Conservation (phyloP, 306 rosid species). For the Corylus avellana region DNA sequence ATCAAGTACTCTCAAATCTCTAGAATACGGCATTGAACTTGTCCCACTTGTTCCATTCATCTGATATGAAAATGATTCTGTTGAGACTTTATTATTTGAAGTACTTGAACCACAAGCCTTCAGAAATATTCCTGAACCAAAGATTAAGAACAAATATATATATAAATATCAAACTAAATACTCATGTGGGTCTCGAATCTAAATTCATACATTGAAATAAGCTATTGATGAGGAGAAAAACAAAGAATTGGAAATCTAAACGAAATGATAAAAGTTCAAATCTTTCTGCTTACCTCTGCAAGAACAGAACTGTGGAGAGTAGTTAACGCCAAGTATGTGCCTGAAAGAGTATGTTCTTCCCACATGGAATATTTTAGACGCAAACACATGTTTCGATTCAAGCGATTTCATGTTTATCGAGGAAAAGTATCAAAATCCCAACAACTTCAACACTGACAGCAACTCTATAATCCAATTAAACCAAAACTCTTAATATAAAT, state of each 20-base stretch:
- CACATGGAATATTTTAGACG: conserved; percentile 42
- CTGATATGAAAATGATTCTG: conserved; percentile 35
- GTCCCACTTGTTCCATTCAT: conserved; percentile 60
- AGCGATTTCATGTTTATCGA: conserved; percentile 61
- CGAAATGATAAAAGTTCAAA: background rate
- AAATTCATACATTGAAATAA: background rate
- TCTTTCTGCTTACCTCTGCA: conserved; percentile 48
- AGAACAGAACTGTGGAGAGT: conserved; percentile 43
- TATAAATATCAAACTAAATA: background rate
- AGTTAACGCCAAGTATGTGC: conserved; percentile 36
- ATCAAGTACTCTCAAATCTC: conserved; percentile 56
- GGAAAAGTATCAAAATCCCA: conserved; percentile 31
- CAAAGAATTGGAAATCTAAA: background rate
- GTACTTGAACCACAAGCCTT: conserved; percentile 39
- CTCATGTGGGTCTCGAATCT: background rate
- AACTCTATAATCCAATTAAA: conserved; percentile 16
- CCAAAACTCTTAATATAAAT: conserved; percentile 11
- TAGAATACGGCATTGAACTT: conserved; percentile 37
- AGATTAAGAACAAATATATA: background rate
- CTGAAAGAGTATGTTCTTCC: conserved; percentile 42
- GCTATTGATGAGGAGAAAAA: background rate
- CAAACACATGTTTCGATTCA: conserved; percentile 43
- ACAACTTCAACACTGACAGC: conserved; percentile 28
- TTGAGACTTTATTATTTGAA: conserved; percentile 42
- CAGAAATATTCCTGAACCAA: conserved; percentile 50